Evolutionary conservation across 148 eudicot species (phyloP), one percentile per base, ranked within the genome.

Genomic region (Silene conica): DNA sequence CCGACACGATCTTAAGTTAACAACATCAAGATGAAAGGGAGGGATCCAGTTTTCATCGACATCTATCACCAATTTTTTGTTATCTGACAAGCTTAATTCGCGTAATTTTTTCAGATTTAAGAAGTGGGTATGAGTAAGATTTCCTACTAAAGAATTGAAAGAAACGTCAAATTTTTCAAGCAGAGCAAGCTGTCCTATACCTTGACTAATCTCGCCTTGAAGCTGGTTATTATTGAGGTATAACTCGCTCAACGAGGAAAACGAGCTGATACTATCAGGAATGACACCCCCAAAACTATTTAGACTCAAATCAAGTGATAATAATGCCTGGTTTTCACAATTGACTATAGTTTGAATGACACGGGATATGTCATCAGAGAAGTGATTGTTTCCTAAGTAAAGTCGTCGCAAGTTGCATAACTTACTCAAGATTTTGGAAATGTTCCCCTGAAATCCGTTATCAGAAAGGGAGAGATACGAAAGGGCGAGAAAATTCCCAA

Each of bases 111-210:
- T 63, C 19, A 82, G 80, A 25, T 77, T 82, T 2, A 63, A 61
- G 38, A 85, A 31, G 25, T 85, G 83, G 0, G 23, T 61, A 3
- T 69, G 61, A 1, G 81, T 67, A 68, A 85, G 50, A 38, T 63
- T 57, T 14, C 76, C 82, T 72, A 74, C 56, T 0, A 84, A 72
- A 1, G 60, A 55, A 22, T 82, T 84, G 6, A 13, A 31, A 69
- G 77, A 54, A 11, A 67, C 26, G 74, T 19, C 59, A 9, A 87
- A 72, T 4, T 0, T 0, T 23, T 56, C 54, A 13, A 86, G 81
- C 65, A 19, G 66, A 25, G 48, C 61, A 56, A 87, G 84, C 19
- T 60, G 69, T 3, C 80, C 76, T 16, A 77, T 23, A 46, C 60
- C 26, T 43, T 28, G 59, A 38, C 74, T 66, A 12, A 84, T 20